Evolutionary conservation across 495 filamentous ascomycete species (phyloP), one percentile per base, ranked within the genome.

Genomic region (Daldinia concentrica): DNA sequence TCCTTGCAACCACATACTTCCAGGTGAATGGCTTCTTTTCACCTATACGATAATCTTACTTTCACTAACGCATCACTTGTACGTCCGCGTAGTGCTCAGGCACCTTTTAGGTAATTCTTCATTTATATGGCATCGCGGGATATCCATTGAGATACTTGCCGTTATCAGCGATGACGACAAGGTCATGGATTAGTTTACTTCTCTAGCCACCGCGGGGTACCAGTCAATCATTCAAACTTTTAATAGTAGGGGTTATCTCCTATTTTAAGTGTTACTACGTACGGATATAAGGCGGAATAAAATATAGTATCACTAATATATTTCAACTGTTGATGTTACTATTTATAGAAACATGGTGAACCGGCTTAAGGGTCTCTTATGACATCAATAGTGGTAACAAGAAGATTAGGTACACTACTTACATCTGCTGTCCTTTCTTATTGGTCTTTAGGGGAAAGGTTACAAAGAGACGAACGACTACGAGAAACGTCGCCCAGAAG

Each of bases 131-230:
- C 50, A 29, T 30, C 26, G 50, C 27, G 50, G 22, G 26, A 52
- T 17, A 30, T 54, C 24, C 32, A 37, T 58, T 37, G 32, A 58
- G 34, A 37, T 15, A 34, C 32, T 24, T 24, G 32, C 32, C 19
- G 55, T 34, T 37, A 37, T 34, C 55, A 58, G 19, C 34, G 55
- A 58, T 39, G 32, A 58, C 32, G 32, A 58, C 19, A 58, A 1
- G 22, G 19, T 26, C 32, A 27, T 34, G 30, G 32, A 14, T 58
- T n/a, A 56, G 15, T 24, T 58, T 36, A 15, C 8, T 48, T 24
- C 0, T 48, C 43, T 48, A 48, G 17, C 19, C 43, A 48, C 43
- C 43, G 17, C 43, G 17, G 43, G 43, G 43, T 48, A n/a, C 17
- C 15, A 41, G 15, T 17, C 39, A 17, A 41, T n/a, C 39, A 41